phyloP scores from a whole-genome alignment of 1,284 basidiomycete genomes.

The Rhodotorula sp. region DNA sequence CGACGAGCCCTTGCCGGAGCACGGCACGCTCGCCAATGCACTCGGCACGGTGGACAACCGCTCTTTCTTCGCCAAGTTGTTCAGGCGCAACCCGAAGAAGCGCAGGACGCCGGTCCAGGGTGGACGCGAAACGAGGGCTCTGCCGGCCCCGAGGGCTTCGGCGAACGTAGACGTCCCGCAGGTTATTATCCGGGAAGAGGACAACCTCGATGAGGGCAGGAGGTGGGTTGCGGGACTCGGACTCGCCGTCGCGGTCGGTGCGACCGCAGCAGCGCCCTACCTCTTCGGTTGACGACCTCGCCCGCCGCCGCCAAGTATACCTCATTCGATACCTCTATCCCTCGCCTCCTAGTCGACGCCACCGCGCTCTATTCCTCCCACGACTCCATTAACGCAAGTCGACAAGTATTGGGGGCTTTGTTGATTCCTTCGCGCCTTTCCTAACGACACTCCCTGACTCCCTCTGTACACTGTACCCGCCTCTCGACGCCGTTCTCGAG shows the following conservation, averaged over 20 bases:
- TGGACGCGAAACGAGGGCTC: conserved; percentile 15
- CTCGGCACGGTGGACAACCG: conserved; percentile 27
- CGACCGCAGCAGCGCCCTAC: conserved; percentile 40
- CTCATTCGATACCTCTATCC: background rate
- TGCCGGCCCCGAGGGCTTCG: conserved; percentile 5
- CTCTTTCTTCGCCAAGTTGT: conserved; percentile 38
- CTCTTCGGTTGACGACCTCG: conserved; percentile 27
- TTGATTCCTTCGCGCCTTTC: background rate
- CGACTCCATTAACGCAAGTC: too few species aligned
- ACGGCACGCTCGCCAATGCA: conserved; percentile 31
- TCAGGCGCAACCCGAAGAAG: conserved; percentile 24
- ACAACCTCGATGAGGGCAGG: conserved; percentile 21
- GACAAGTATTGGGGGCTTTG: background rate
- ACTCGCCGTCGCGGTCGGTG: conserved; percentile 36
- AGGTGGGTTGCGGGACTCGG: conserved; percentile 39
- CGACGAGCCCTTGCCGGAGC: conserved; percentile 19
- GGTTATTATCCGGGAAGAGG: conserved; percentile 21
- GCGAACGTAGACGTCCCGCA: conserved; percentile 1
- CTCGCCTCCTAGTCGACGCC: background rate
- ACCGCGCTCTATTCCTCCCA: background rate
- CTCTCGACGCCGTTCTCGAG: too few species aligned
- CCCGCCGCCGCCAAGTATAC: background rate
- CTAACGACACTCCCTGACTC: background rate
- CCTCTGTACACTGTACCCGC: background rate
- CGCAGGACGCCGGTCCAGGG: conserved; percentile 26